Evolutionary conservation across 495 filamentous ascomycete species (phyloP).

Genomic region (Sporormia fimetaria): DNA sequence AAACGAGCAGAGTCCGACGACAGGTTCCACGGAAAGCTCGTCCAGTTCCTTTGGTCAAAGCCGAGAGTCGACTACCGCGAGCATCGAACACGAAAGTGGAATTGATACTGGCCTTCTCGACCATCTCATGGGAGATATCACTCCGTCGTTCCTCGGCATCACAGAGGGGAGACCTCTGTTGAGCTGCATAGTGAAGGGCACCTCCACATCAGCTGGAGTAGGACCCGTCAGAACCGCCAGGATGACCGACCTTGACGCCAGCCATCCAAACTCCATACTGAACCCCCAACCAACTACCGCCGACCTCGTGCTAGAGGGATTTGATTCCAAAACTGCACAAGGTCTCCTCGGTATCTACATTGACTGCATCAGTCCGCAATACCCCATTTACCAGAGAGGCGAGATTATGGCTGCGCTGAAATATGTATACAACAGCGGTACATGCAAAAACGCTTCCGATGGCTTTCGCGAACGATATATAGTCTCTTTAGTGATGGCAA

Average conservation of each 20-base stretch:
- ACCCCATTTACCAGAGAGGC: conserved; percentile 16
- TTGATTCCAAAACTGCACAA: conserved; percentile 10
- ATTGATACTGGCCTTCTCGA: conserved; percentile 11
- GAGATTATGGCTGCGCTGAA: conserved; percentile 15
- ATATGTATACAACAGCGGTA: conserved; percentile 16
- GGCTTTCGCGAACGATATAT: conserved; percentile 12
- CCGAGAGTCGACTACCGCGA: too few relatives aligned
- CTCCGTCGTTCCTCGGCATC: conserved; percentile 16
- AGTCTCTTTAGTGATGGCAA: conserved; percentile 17
- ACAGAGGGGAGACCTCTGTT: conserved; percentile 10
- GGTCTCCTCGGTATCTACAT: conserved; percentile 14
- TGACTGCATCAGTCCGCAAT: conserved; percentile 17
- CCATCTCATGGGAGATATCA: conserved; percentile 17
- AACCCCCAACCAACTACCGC: conserved; percentile 10
- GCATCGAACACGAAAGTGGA: too few relatives aligned
- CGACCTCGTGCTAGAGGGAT: conserved; percentile 6
- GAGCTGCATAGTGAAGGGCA: conserved; percentile 16
- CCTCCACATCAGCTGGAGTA: conserved; percentile 9
- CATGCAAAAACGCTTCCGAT: conserved; percentile 7
- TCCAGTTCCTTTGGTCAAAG: too few relatives aligned
- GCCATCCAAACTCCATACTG: conserved; percentile 19
- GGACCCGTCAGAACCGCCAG: conserved; percentile 9
- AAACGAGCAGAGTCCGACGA: too few relatives aligned
- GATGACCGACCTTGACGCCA: conserved; percentile 18
- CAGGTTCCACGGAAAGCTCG: conserved; percentile 9